Percentiles rank a stretch among this genome's conserved stretches.
These are phyloP conservation scores for Chrysanthemum lavandulifolium DNA, from an alignment of 129 eudicot species.

Conservation along the genomic window DNA sequence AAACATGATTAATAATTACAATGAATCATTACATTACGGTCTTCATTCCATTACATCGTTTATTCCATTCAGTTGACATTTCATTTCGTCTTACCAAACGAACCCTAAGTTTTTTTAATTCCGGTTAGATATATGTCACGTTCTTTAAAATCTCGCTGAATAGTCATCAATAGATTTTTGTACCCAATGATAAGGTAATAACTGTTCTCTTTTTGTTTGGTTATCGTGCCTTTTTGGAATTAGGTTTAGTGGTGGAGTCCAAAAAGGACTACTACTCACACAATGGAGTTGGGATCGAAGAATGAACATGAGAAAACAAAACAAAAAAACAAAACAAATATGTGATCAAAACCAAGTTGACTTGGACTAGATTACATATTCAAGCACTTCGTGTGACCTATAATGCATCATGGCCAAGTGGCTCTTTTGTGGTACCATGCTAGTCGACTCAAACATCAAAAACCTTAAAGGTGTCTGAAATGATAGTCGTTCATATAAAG, in stretches of 20 bases:
- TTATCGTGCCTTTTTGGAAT: conserved; percentile 9
- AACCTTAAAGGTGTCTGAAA: too few species aligned
- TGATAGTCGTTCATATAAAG: too few species aligned
- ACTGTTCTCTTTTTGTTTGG: not conserved
- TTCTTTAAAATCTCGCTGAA: not conserved
- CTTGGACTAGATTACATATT: conserved; percentile 6
- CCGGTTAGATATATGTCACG: too few species aligned
- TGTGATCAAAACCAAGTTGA: conserved; percentile 8
- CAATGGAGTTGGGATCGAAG: not conserved
- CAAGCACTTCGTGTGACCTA: conserved; percentile 30
- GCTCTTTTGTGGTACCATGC: too few species aligned
- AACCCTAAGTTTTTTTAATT: too few species aligned
- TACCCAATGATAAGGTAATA: not conserved
- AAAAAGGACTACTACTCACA: conserved; percentile 17
- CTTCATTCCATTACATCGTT: too few species aligned
- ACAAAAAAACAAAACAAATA: conserved; percentile 9
- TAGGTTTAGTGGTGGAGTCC: conserved; percentile 15
- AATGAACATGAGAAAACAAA: conserved; percentile 2
- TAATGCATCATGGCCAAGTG: conserved; percentile 1
- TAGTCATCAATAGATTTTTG: not conserved
- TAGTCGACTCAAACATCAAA: too few species aligned
- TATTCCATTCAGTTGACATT: too few species aligned
- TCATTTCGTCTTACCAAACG: too few species aligned
- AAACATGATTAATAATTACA: too few species aligned
- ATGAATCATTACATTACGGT: too few species aligned